A percentile compares a stretch with the other conserved stretches of the same genome.
These are phyloP conservation scores for Trichoderma virens DNA, from an alignment of 495 filamentous ascomycete species.

Conservation along the genomic window DNA sequence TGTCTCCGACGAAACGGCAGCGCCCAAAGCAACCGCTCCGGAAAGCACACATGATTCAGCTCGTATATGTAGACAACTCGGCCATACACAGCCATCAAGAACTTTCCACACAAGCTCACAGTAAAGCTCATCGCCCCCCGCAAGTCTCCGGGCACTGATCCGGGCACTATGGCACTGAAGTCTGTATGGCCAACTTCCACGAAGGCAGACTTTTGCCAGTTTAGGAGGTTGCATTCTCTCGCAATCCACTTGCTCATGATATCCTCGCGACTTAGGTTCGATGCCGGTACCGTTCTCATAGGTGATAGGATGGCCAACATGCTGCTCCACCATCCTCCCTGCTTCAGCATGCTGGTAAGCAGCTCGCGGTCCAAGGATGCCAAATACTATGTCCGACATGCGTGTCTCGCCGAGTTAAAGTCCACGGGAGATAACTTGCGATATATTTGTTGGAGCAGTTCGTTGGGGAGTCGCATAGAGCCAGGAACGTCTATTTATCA, in stretches of 20 bases:
- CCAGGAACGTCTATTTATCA: slow-evolving; percentile 5
- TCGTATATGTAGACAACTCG: slow-evolving; percentile 56
- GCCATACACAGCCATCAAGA: slow-evolving; percentile 50
- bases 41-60: slow-evolving; percentile 27
- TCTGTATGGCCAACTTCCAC: slow-evolving; percentile 18
- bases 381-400: slow-evolving; percentile 60
- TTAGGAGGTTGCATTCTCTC: slow-evolving; percentile 50
- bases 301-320: slow-evolving; percentile 34
- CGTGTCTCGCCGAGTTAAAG: slow-evolving; percentile 59
- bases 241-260: slow-evolving; percentile 52
- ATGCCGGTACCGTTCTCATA: slow-evolving; percentile 18
- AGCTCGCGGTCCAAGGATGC: slow-evolving; percentile 49
- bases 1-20: slow-evolving; percentile 15
- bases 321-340: slow-evolving; percentile 49
- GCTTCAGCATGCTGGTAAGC: slow-evolving; percentile 45
- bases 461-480: slow-evolving; percentile 40
- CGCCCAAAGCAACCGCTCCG: not conserved
- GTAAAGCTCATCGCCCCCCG: slow-evolving; percentile 35
- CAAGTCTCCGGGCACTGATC: slow-evolving; percentile 10
- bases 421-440: slow-evolving; percentile 46
- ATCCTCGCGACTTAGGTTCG: slow-evolving; percentile 33
- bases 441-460: slow-evolving; percentile 57
- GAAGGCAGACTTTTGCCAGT: slow-evolving; percentile 12
- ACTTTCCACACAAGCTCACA: slow-evolving; percentile 53
- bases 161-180: slow-evolving; percentile 27